Percentiles rank a stretch among this genome's conserved stretches.
phyloP scores from a whole-genome alignment of 441 rosid species.

The Croton setiger region DNA sequence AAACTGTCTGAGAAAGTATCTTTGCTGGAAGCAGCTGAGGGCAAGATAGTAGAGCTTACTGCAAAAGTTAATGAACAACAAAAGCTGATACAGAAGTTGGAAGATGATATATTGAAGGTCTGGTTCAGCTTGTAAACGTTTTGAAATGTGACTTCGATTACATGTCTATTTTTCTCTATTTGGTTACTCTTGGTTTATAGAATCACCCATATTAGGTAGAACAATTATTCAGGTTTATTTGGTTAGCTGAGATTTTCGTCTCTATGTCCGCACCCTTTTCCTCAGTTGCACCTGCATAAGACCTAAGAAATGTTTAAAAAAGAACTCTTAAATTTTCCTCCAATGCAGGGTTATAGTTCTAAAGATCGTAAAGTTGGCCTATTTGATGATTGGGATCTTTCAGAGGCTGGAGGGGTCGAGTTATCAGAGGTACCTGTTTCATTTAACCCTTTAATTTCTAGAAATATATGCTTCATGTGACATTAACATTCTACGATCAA shows the following conservation, averaged over 20 bases:
- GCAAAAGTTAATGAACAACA: slow-evolving; percentile 78
- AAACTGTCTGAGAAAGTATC: slow-evolving; percentile 82
- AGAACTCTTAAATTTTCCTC: not conserved
- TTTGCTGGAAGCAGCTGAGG: slow-evolving; percentile 76
- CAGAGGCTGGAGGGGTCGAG: slow-evolving; percentile 64
- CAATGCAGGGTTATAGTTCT: slow-evolving; percentile 81
- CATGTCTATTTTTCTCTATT: not conserved
- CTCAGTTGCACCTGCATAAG: not conserved
- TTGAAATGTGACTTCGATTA: slow-evolving; percentile 2
- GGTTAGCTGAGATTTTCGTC: not conserved
- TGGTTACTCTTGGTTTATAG: not conserved
- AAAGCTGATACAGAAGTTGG: slow-evolving; percentile 89
- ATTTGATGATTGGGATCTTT: slow-evolving; percentile 92
- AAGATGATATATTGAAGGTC: slow-evolving; percentile 95
- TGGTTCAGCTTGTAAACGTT: slow-evolving; percentile 26
- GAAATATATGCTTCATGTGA: slow-evolving; percentile 5
- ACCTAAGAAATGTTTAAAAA: not conserved
- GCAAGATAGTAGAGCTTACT: slow-evolving; percentile 68
- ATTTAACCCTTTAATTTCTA: slow-evolving; percentile 7
- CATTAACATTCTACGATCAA: not conserved
- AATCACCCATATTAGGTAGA: not conserved
- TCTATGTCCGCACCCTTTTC: not conserved
- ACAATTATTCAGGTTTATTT: not conserved
- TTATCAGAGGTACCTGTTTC: slow-evolving; percentile 63
- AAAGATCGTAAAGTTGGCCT: slow-evolving; percentile 69